Conservation (phyloP, 2,329 filamentous ascomycete genomes). For the Beauveria sp. region DNA sequence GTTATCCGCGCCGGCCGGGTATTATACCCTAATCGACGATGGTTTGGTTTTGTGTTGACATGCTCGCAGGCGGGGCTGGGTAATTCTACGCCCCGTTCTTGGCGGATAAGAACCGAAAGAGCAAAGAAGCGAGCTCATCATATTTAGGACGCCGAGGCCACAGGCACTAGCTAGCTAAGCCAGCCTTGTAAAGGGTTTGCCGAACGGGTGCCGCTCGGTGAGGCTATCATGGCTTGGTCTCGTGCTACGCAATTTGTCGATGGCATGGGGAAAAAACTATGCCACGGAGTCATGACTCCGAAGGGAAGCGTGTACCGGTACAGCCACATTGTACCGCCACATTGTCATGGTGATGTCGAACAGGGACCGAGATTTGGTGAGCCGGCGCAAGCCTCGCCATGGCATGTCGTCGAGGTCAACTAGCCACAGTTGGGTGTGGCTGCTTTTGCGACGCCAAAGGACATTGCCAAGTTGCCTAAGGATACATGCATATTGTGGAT, state of each 20-base stretch:
- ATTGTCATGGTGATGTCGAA: background rate
- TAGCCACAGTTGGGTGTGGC: constrained; percentile 6
- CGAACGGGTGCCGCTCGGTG: background rate
- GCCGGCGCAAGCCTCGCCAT: background rate
- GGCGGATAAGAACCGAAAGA: background rate
- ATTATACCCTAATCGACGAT: background rate
- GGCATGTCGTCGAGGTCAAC: background rate
- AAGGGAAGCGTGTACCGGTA: background rate
- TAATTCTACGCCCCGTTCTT: background rate
- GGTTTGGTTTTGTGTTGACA: background rate
- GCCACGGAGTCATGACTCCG: background rate
- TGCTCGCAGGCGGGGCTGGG: background rate
- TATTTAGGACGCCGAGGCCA: background rate
- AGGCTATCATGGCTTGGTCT: background rate
- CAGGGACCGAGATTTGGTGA: background rate
- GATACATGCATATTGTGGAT: background rate
- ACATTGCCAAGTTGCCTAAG: background rate
- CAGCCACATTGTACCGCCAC: background rate
- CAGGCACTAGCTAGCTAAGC: background rate
- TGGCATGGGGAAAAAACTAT: background rate
- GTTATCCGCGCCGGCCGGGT: background rate
- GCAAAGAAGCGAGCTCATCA: background rate
- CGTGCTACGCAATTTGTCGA: background rate
- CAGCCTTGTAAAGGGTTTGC: background rate
- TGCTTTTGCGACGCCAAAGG: background rate